Evolutionary conservation across 2,329 filamentous ascomycete species (phyloP).

Genomic region (Emergomyces pasteurianus): DNA sequence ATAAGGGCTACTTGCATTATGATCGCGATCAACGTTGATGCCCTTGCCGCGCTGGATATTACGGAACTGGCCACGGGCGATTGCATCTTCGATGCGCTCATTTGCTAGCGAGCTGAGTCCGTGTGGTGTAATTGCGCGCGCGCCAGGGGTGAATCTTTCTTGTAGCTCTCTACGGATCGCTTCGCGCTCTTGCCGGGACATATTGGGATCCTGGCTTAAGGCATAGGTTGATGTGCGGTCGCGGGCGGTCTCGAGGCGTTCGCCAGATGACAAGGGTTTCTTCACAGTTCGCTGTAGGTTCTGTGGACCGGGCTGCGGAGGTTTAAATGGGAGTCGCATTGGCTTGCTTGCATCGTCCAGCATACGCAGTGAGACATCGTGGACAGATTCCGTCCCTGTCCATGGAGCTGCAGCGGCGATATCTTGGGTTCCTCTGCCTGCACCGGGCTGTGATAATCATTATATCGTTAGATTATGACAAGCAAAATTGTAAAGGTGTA

Average conservation of each 20-base stretch:
- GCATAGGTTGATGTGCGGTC: slow-evolving; percentile 47
- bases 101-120: slow-evolving; percentile 78
- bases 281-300: slow-evolving; percentile 37
- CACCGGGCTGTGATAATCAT: slow-evolving; percentile 33
- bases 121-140: slow-evolving; percentile 59
- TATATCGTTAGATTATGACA: neutral
- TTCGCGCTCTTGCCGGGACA: slow-evolving; percentile 62
- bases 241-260: slow-evolving; percentile 45
- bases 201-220: slow-evolving; percentile 39
- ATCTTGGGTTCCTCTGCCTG: slow-evolving; percentile 55
- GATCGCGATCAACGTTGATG: slow-evolving; percentile 57
- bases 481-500: neutral
- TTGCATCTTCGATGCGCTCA: slow-evolving; percentile 85
- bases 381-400: slow-evolving; percentile 62
- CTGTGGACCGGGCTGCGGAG: slow-evolving; percentile 28
- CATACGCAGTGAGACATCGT: slow-evolving; percentile 75
- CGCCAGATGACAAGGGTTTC: slow-evolving; percentile 32
- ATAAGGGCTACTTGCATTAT: slow-evolving; percentile 74
- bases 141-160: slow-evolving; percentile 65
- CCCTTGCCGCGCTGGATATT: slow-evolving; percentile 71
- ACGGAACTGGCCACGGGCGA: slow-evolving; percentile 78
- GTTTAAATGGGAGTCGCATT: slow-evolving; percentile 32
- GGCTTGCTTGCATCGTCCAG: slow-evolving; percentile 51
- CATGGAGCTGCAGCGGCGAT: slow-evolving; percentile 59
- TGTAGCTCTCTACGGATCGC: slow-evolving; percentile 60